These are phyloP conservation scores for Pseudocercospora ulei DNA, from an alignment of 2,329 filamentous ascomycete species.

Conservation along the genomic window DNA sequence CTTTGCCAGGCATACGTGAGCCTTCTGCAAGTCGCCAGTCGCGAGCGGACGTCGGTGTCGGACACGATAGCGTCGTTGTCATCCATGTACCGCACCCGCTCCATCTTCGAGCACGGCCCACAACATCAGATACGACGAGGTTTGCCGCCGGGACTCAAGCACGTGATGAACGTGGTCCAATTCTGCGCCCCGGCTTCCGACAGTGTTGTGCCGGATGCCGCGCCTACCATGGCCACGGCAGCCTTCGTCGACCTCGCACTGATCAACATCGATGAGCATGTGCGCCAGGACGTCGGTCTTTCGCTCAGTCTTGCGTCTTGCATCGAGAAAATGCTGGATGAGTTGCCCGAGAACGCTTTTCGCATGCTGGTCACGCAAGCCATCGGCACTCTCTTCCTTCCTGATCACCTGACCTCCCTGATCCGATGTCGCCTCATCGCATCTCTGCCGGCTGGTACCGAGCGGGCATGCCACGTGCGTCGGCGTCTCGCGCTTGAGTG, in stretches of 20 bases:
- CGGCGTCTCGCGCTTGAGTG: slow-evolving; percentile 57
- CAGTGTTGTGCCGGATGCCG: slow-evolving; percentile 13
- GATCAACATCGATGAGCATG: slow-evolving; percentile 26
- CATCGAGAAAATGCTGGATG: slow-evolving; percentile 25
- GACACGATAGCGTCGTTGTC: slow-evolving; percentile 18
- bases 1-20: slow-evolving; percentile 34
- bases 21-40: slow-evolving; percentile 22
- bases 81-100: slow-evolving; percentile 21
- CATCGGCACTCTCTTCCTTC: slow-evolving; percentile 14
- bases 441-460: slow-evolving; percentile 48
- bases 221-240: slow-evolving; percentile 15
- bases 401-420: slow-evolving; percentile 13
- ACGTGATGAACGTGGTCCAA: slow-evolving; percentile 15
- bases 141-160: slow-evolving; percentile 17
- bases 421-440: slow-evolving; percentile 51
- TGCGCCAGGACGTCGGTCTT: slow-evolving; percentile 18
- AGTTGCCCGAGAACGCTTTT: slow-evolving; percentile 17
- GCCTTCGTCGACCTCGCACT: slow-evolving; percentile 26
- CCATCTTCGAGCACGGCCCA: slow-evolving; percentile 17
- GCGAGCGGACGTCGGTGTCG: slow-evolving; percentile 13
- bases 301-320: slow-evolving; percentile 11
- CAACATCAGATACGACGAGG: slow-evolving; percentile 10
- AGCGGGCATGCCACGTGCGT: slow-evolving; percentile 51
- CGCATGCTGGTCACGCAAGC: slow-evolving; percentile 14
- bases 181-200: slow-evolving; percentile 19